phyloP scores from a whole-genome alignment of 768 basidiomycete species.

The Auricularia heimuer region DNA sequence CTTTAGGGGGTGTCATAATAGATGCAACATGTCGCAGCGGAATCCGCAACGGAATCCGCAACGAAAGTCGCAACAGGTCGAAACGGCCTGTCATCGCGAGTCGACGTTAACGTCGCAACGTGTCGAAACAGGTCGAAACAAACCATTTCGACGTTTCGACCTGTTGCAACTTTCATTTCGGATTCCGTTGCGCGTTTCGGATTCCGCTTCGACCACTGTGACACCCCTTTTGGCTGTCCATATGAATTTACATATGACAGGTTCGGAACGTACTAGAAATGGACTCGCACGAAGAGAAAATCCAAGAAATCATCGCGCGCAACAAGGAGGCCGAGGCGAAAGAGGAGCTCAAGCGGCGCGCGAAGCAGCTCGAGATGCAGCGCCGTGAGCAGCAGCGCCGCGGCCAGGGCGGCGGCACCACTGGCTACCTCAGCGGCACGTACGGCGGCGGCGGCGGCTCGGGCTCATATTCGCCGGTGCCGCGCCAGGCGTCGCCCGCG shows the following conservation, averaged over 20 bases:
- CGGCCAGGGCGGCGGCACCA: constrained; percentile 37
- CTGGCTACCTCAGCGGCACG: constrained; percentile 41
- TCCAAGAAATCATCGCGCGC: constrained; percentile 96
- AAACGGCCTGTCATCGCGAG: too few relatives aligned
- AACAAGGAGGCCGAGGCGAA: constrained; percentile 99
- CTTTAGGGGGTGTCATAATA: constrained; percentile 31
- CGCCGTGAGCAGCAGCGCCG: constrained; percentile 87
- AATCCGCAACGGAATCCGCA: too few relatives aligned
- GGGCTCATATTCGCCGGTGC: constrained; percentile 60
- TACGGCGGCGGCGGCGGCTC: constrained; percentile 34
- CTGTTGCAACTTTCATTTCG: too few relatives aligned
- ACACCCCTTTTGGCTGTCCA: too few relatives aligned
- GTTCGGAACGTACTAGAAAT: constrained; percentile 73
- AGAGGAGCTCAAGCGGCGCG: constrained; percentile 94
- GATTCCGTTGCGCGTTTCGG: too few relatives aligned
- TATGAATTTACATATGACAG: constrained; percentile 24
- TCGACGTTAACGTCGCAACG: too few relatives aligned
- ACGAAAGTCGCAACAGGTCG: too few relatives aligned
- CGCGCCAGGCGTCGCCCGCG: constrained; percentile 61
- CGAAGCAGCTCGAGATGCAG: constrained; percentile 97
- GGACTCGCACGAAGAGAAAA: constrained; percentile 90
- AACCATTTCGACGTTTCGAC: too few relatives aligned
- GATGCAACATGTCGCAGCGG: too few relatives aligned
- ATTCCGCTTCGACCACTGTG: too few relatives aligned
- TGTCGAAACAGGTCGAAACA: too few relatives aligned